Evolutionary conservation across 2,329 filamentous ascomycete genomes (phyloP).

Genomic region (Aureobasidium leucospermi): DNA sequence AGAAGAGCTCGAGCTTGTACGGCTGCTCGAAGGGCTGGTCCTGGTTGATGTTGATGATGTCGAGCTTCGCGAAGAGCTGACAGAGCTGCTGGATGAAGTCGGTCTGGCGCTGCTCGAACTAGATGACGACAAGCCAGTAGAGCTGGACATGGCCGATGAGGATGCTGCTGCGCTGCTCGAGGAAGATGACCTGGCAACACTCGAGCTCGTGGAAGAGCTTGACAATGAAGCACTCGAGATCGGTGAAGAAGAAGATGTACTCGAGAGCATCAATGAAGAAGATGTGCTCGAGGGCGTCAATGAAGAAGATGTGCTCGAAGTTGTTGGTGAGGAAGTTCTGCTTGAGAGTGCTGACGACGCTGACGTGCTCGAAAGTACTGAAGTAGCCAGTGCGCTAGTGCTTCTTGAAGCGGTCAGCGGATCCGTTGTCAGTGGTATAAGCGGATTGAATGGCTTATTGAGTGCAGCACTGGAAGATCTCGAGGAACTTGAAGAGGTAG

Average conservation of each 20-base stretch:
- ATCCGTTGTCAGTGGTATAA: no score
- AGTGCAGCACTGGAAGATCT: no score
- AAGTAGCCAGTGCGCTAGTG: not conserved
- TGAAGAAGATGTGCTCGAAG: no score
- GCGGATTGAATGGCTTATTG: no score
- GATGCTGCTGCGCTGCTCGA: not conserved
- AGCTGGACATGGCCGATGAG: not conserved
- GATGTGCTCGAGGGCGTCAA: no score
- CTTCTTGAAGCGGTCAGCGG: not conserved
- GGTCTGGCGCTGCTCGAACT: not conserved
- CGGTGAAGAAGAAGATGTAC: no score
- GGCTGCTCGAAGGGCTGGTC: not conserved
- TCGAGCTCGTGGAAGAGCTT: not conserved
- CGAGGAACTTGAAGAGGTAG: no score
- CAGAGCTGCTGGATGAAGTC: not conserved
- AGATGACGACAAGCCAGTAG: not conserved
- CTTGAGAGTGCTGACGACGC: not conserved
- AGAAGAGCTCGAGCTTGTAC: not conserved
- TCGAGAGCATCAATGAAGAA: no score
- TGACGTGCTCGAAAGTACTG: not conserved
- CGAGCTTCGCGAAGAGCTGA: not conserved
- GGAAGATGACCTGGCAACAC: not conserved
- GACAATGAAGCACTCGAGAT: no score
- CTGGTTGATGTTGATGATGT: not conserved
- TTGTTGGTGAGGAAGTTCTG: not conserved